These are phyloP conservation scores for Polytrichum commune DNA, from an alignment of 225 moss, liverwort and hornwort genomes.

Conservation along the genomic window DNA sequence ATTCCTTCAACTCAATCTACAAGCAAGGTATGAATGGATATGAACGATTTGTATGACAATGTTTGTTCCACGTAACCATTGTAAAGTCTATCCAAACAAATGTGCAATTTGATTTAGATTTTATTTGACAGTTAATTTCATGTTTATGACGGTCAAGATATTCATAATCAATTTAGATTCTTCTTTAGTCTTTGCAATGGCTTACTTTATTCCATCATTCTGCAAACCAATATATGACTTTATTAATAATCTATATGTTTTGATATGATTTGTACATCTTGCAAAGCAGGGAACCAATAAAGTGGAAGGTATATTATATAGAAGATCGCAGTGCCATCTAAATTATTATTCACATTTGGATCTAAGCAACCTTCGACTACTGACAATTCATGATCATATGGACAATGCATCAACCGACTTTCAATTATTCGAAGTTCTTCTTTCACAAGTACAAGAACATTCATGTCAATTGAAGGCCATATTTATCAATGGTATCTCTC, in stretches of 20 bases:
- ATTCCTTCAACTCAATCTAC: background rate
- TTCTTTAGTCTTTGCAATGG: background rate
- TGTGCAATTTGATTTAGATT: too few relatives aligned
- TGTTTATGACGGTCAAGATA: background rate
- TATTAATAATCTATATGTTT: too few relatives aligned
- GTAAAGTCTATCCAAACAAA: background rate
- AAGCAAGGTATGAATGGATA: background rate
- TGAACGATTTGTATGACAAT: background rate
- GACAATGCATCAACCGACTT: too few relatives aligned
- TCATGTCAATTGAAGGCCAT: background rate
- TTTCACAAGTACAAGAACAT: background rate
- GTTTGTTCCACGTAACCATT: background rate
- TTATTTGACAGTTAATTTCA: background rate
- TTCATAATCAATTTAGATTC: background rate
- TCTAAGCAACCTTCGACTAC: too few relatives aligned
- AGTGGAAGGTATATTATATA: too few relatives aligned
- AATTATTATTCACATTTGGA: too few relatives aligned
- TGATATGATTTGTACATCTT: too few relatives aligned
- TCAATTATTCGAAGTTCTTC: too few relatives aligned
- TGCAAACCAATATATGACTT: too few relatives aligned
- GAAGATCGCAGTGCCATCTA: too few relatives aligned
- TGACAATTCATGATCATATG: too few relatives aligned
- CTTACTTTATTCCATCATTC: background rate
- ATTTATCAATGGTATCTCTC: background rate
- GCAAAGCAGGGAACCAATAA: too few relatives aligned